Conservation (phyloP, 495 filamentous ascomycete genomes). For the Penicillium silybi region DNA sequence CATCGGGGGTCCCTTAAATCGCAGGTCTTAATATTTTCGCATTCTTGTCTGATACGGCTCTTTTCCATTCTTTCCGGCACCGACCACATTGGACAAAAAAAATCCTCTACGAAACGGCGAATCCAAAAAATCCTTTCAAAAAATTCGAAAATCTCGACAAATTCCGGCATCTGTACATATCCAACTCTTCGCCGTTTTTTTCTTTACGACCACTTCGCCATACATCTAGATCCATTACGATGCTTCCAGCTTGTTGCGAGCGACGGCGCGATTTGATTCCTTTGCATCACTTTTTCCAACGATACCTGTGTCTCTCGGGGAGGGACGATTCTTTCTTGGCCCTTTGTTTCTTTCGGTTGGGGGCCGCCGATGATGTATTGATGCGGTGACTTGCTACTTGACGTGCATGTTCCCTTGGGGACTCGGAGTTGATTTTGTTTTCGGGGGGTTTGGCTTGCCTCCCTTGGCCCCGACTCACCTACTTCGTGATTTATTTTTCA, state of each 20-base stretch:
- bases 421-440: slow-evolving; percentile 37
- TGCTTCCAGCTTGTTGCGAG: slow-evolving; percentile 45
- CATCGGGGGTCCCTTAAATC: slow-evolving; percentile 36
- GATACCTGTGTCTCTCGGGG: slow-evolving; percentile 44
- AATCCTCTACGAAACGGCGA: slow-evolving; percentile 29
- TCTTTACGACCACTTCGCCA: slow-evolving; percentile 33
- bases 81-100: slow-evolving; percentile 20
- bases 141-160: slow-evolving; percentile 25
- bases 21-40: slow-evolving; percentile 38
- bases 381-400: slow-evolving; percentile 41
- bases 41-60: slow-evolving; percentile 27
- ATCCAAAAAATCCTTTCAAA: slow-evolving; percentile 21
- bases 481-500: slow-evolving; percentile 19
- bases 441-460: slow-evolving; percentile 22
- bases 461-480: slow-evolving; percentile 31
- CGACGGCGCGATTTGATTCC: slow-evolving; percentile 44
- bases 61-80: slow-evolving; percentile 30
- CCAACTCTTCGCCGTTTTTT: slow-evolving; percentile 22
- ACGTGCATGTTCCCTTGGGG: slow-evolving; percentile 32
- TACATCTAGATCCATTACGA: slow-evolving; percentile 39
- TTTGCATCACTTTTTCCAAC: slow-evolving; percentile 35
- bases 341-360: slow-evolving; percentile 24
- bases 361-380: slow-evolving; percentile 45
- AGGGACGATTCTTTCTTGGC: slow-evolving; percentile 32
- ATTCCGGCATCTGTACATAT: slow-evolving; percentile 41